phyloP scores from a whole-genome alignment of 2,329 filamentous ascomycete species.

The Davidsoniella eucalypti region DNA sequence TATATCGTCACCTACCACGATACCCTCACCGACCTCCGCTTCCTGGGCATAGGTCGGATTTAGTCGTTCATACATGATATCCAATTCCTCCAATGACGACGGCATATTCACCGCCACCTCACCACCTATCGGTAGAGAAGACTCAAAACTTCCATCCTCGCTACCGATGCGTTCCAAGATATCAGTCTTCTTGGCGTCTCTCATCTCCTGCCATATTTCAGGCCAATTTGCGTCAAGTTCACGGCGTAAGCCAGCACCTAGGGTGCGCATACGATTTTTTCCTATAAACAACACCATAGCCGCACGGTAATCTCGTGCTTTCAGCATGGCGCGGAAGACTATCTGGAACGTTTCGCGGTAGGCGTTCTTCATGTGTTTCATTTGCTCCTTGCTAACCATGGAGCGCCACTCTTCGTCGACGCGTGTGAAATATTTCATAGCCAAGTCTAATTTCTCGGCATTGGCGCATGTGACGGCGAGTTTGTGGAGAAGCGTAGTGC shows the following conservation, averaged over 20 bases:
- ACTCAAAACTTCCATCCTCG: neutral
- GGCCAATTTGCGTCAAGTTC: constrained; percentile 9
- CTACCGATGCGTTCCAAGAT: neutral
- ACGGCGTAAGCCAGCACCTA: constrained; percentile 6
- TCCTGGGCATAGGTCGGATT: too few relatives aligned
- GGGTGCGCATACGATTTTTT: constrained; percentile 4
- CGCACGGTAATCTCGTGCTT: neutral
- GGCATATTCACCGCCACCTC: too few relatives aligned
- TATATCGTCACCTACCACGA: too few relatives aligned
- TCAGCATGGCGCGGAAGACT: constrained; percentile 7
- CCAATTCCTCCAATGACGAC: neutral
- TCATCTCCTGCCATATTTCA: constrained; percentile 5
- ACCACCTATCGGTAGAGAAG: neutral
- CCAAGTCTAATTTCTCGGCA: constrained; percentile 20
- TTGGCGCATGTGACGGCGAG: constrained; percentile 19
- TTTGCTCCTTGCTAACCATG: constrained; percentile 1
- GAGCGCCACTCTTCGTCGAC: constrained; percentile 8
- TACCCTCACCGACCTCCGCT: too few relatives aligned
- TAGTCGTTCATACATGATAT: neutral
- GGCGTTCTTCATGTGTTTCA: constrained; percentile 5
- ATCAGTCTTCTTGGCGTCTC: neutral
- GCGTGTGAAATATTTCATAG: constrained; percentile 15
- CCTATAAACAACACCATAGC: constrained; percentile 1
- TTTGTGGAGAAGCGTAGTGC: constrained; percentile 9
- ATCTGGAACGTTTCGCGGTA: constrained; percentile 13